Base-by-base conservation (phyloP, 805 yeast species). In the Saccharomycopsis fibuligera region DNA sequence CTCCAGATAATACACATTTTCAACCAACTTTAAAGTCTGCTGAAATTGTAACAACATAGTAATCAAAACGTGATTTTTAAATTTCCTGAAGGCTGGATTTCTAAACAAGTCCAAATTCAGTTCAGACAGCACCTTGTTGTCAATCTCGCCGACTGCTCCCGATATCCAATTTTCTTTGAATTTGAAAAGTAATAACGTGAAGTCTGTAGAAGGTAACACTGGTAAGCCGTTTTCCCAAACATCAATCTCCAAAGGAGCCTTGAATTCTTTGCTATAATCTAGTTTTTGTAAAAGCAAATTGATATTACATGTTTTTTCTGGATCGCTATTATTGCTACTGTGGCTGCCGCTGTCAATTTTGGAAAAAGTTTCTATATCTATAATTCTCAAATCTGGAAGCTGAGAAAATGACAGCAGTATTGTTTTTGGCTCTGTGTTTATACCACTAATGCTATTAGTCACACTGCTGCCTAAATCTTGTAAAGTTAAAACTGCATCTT, bases 221-320 rank as follows among this genome's bases (percentile, higher is more conserved):
- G 54, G 54, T 9, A 51, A 30, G 16, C 31, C 48, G 21, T 51
- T 54, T 29, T 51, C 54, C 54, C 54, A 51, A 5, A 48, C n/a
- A 25, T 43, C 54, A n/a, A 24, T 5, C 17, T 50, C 54, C 12
- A 17, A 21, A 1, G 53, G 53, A 12, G 42, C 8, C 19, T 8
- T 19, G 21, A n/a, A n/a, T n/a, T n/a, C n/a, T n/a, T n/a, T n/a
- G n/a, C n/a, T n/a, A n/a, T n/a, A n/a, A n/a, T n/a, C n/a, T n/a
- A n/a, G n/a, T n/a, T n/a, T n/a, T n/a, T n/a, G n/a, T n/a, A n/a
- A n/a, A n/a, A n/a, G n/a, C n/a, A n/a, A n/a, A n/a, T n/a, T n/a
- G n/a, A n/a, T n/a, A n/a, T n/a, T n/a, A n/a, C n/a, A n/a, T n/a
- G n/a, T n/a, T n/a, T n/a, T n/a, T n/a, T n/a, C n/a, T n/a, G n/a